phyloP scores from a whole-genome alignment of 148 eudicot species.

The Drosera capensis region DNA sequence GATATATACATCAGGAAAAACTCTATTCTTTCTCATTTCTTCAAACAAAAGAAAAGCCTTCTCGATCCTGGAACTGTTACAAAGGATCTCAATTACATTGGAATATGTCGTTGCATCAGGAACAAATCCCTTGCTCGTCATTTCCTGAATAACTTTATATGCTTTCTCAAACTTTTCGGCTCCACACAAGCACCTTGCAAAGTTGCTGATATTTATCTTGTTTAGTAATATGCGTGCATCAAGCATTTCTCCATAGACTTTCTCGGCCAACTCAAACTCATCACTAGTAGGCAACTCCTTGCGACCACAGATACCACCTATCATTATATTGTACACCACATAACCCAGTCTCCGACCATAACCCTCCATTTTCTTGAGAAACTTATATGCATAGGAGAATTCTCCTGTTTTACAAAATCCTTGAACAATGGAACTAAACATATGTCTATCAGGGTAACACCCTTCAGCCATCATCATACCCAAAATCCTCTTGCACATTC shows the following conservation, averaged over 20 bases:
- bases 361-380: constrained; percentile 59
- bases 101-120: constrained; percentile 74
- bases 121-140: constrained; percentile 74
- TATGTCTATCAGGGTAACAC: constrained; percentile 67
- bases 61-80: constrained; percentile 54
- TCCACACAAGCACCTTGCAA: constrained; percentile 66
- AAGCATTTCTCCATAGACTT: constrained; percentile 58
- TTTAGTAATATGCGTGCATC: constrained; percentile 48
- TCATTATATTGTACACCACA: constrained; percentile 71
- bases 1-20: constrained; percentile 83
- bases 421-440: constrained; percentile 69
- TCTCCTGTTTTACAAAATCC: constrained; percentile 62
- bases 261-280: constrained; percentile 69
- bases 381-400: constrained; percentile 61
- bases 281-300: constrained; percentile 32
- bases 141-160: constrained; percentile 45
- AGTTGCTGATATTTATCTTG: constrained; percentile 60
- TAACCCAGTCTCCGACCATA: constrained; percentile 68
- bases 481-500: constrained; percentile 71
- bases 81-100: constrained; percentile 70
- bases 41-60: constrained; percentile 66
- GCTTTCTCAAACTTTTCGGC: constrained; percentile 76
- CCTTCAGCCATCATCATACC: constrained; percentile 87
- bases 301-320: constrained; percentile 79
- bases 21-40: constrained; percentile 61